Percentiles rank a stretch among this genome's conserved stretches.
Evolutionary conservation across 2,329 filamentous ascomycete genomes (phyloP).

Genomic region (Pseudomassariella vexata): DNA sequence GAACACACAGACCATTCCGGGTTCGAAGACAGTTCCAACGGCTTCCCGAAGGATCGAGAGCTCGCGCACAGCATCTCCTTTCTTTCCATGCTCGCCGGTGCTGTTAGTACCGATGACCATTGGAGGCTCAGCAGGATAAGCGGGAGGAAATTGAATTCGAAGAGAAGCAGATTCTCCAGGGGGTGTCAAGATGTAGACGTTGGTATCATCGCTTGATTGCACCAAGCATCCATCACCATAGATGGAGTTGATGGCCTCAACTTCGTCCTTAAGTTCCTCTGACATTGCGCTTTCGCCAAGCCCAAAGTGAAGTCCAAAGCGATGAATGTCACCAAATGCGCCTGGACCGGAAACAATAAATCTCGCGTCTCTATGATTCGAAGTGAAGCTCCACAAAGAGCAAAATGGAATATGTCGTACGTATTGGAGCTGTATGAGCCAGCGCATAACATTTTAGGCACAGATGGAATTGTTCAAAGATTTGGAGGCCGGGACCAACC

Average conservation of each 20-base stretch:
- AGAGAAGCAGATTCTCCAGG: slow-evolving; percentile 55
- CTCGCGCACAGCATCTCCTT: slow-evolving; percentile 67
- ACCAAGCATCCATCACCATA: slow-evolving; percentile 64
- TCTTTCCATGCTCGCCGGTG: slow-evolving; percentile 60
- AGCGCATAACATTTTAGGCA: no score
- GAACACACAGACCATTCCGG: slow-evolving; percentile 79
- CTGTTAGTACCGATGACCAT: slow-evolving; percentile 72
- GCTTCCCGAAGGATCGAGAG: slow-evolving; percentile 64
- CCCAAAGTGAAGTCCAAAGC: no score
- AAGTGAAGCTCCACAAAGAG: no score
- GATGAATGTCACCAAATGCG: no score
- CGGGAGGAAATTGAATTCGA: slow-evolving; percentile 60
- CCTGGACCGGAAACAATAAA: no score
- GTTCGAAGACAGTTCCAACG: slow-evolving; percentile 61
- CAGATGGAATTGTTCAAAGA: no score
- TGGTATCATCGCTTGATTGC: slow-evolving; percentile 27
- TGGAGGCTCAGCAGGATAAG: slow-evolving; percentile 73
- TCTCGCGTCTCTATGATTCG: no score
- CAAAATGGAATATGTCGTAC: no score
- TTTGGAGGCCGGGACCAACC: no score
- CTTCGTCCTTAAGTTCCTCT: slow-evolving; percentile 63
- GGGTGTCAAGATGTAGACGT: slow-evolving; percentile 58
- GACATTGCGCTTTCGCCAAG: no score
- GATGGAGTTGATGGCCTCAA: slow-evolving; percentile 80
- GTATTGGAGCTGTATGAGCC: no score